These are phyloP conservation scores for Pleodorina starrii DNA, from an alignment of 139 green algal genomes.

Conservation along the genomic window DNA sequence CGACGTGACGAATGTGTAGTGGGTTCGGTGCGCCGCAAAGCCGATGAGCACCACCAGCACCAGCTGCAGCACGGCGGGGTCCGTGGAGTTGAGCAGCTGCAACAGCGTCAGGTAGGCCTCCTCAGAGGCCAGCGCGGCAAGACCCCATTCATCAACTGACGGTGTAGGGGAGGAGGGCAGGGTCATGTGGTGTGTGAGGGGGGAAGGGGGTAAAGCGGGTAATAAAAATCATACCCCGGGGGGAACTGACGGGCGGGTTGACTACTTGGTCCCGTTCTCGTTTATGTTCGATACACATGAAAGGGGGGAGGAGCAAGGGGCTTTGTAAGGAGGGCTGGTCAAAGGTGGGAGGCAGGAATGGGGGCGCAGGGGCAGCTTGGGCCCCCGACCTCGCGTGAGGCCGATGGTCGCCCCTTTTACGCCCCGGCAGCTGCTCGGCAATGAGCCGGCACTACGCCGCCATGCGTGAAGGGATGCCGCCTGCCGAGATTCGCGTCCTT, in stretches of 20 bases:
- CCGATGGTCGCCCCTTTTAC: too few relatives aligned
- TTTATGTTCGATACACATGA: too few relatives aligned
- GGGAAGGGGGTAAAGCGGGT: too few relatives aligned
- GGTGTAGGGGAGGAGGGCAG: neutral
- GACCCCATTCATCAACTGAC: conserved; percentile 54
- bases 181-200: neutral
- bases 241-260: too few relatives aligned
- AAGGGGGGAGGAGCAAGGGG: neutral
- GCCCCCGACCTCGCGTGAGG: too few relatives aligned
- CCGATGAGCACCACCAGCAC: conserved; percentile 67
- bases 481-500: too few relatives aligned
- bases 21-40: conserved; percentile 56
- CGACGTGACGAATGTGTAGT: conserved; percentile 43
- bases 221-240: too few relatives aligned
- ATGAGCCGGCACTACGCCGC: too few relatives aligned
- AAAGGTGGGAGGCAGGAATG: neutral
- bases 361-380: too few relatives aligned
- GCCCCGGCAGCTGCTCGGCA: too few relatives aligned
- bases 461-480: too few relatives aligned
- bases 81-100: conserved; percentile 60
- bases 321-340: neutral
- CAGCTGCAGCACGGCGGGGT: conserved; percentile 64
- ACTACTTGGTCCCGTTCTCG: too few relatives aligned
- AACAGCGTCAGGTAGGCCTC: conserved; percentile 56
- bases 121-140: conserved; percentile 42